phyloP scores from a whole-genome alignment of 345 rosid species.

The Eucalyptus leucophloia region DNA sequence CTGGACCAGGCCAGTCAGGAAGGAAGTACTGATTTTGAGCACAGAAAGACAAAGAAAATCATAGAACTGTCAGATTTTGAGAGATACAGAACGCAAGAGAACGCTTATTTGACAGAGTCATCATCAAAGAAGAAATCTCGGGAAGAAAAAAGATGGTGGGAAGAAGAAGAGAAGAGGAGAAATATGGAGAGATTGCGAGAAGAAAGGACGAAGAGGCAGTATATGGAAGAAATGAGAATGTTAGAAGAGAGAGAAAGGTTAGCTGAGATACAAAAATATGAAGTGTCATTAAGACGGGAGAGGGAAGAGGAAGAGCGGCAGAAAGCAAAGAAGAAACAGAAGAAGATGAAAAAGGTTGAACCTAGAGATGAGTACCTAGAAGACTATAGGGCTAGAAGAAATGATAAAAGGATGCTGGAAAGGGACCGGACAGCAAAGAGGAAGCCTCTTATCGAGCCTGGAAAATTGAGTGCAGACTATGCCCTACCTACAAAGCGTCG shows the following conservation, averaged over 20 bases:
- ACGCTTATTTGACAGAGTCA: constrained; percentile 18
- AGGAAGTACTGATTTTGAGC: constrained; percentile 46
- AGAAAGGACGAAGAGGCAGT: constrained; percentile 27
- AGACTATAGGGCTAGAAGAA: constrained; percentile 36
- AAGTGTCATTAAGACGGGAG: constrained; percentile 63
- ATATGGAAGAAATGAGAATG: constrained; percentile 28
- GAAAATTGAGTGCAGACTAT: constrained; percentile 31
- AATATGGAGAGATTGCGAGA: constrained; percentile 34
- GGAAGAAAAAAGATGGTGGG: constrained; percentile 70
- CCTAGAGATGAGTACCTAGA: constrained; percentile 49
- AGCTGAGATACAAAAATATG: constrained; percentile 58
- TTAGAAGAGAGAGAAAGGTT: constrained; percentile 54
- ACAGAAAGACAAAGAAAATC: constrained; percentile 72
- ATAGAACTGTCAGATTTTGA: constrained; percentile 66
- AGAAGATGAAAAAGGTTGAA: constrained; percentile 57
- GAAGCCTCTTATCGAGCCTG: constrained; percentile 39
- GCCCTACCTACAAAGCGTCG: constrained; percentile 74
- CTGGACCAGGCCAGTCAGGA: constrained; percentile 67
- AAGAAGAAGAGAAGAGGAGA: constrained; percentile 68
- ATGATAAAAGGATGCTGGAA: constrained; percentile 47
- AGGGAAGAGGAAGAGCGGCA: constrained; percentile 77
- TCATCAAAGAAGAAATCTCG: constrained; percentile 40
- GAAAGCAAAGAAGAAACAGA: constrained; percentile 75
- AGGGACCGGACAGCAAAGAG: constrained; percentile 60
- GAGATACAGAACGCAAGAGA: constrained; percentile 31